Base-by-base conservation (phyloP, 2,329 filamentous ascomycete genomes). In the Paraphoma chrysanthemicola region DNA sequence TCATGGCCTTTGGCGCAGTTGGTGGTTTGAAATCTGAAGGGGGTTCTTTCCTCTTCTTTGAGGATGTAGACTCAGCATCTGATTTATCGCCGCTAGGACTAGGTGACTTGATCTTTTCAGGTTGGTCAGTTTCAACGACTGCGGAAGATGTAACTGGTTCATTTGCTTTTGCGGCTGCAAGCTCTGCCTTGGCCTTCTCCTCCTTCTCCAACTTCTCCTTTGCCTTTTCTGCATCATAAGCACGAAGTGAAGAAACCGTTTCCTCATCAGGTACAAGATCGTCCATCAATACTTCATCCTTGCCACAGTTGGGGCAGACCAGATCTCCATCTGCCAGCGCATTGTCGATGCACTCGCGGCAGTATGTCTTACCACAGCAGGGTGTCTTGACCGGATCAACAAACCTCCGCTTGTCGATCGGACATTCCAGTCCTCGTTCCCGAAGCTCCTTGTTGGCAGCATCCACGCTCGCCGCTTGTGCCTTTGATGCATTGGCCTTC, bases 271-370 rank as follows among this genome's bases (percentile, higher is more conserved):
- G 44, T 53, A 69, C 56, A 67, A 99, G 86, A 79, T 97, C 90
- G 84, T 97, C 94, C 80, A 98, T 91, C 71, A 97, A 84, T 64
- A 97, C 92, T 72, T 92, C 92, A 76, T 97, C 93, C 62, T 90
- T 90, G 79, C 91, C 88, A 83, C 95, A 99, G 68, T 89, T 89
- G 63, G 95, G 95, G 79, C 95, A 99, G 79, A 93, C 85, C 80
- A 99, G 93, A 85, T 99, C 95, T 86, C 90, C 95, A 83, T 98
- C 93, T 81, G 97, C 94, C 80, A 99, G 89, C 80, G 93, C 92
- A 86, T 97, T 97, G 78, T 95, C 96, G 81, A 99, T 97, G 90
- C 95, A 99, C 78, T 97, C 93, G 87, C 95, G 95, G 86, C 95
- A 99, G 85, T 96, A 99, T 76, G 93, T 97, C 86, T 91, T 96